phyloP scores from a whole-genome alignment of 805 yeast species.

The Scheffersomyces lignosus region DNA sequence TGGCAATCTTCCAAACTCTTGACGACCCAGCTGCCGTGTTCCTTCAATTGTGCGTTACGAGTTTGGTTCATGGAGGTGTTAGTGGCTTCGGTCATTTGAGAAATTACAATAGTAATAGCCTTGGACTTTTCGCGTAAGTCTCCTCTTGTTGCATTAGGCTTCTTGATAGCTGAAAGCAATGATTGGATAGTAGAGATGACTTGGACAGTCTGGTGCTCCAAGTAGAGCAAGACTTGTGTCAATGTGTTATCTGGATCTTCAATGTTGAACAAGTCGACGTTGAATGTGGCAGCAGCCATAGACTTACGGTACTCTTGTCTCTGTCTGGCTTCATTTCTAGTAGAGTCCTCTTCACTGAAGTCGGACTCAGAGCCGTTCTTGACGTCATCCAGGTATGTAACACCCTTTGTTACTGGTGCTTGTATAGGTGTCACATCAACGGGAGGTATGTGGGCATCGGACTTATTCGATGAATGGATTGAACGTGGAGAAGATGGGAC shows the following conservation, averaged over 20 bases:
- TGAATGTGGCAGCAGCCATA: conserved; percentile 58
- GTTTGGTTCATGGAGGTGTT: conserved; percentile 85
- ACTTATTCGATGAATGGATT: too few species aligned
- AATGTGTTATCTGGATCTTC: conserved; percentile 87
- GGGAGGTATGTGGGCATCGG: too few species aligned
- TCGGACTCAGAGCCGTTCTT: conserved; percentile 21
- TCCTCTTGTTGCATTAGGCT: conserved; percentile 74
- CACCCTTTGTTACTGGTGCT: not conserved
- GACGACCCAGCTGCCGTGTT: conserved; percentile 90
- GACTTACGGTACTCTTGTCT: conserved; percentile 47
- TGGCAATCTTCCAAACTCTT: conserved; percentile 83
- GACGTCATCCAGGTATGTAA: conserved; percentile 12
- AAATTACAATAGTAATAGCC: conserved; percentile 76
- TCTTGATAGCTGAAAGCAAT: conserved; percentile 71
- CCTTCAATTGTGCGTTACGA: conserved; percentile 78
- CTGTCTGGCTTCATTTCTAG: conserved; percentile 37
- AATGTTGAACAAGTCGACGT: conserved; percentile 73
- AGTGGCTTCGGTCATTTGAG: conserved; percentile 89
- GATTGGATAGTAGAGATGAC: conserved; percentile 89
- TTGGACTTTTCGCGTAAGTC: conserved; percentile 68
- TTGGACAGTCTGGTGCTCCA: conserved; percentile 91
- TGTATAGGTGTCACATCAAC: conserved; percentile 4
- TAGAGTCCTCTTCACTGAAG: conserved; percentile 6
- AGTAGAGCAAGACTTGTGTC: conserved; percentile 75
- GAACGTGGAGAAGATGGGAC: too few species aligned